Base-by-base conservation (phyloP, 1,284 basidiomycete genomes). In the Abortiporus biennis region DNA sequence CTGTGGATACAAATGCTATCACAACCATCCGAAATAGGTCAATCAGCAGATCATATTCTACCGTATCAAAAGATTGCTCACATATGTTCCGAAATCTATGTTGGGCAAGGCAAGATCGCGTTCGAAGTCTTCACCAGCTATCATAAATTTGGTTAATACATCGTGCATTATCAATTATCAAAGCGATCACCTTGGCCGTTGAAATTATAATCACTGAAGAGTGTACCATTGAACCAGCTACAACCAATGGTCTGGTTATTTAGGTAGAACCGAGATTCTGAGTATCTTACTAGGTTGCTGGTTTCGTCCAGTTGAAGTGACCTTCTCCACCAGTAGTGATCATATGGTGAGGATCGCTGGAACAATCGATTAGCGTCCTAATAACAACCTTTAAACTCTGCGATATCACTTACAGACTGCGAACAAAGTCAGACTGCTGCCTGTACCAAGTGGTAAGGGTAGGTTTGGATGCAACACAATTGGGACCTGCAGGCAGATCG, bases 321-420 rank as follows among this genome's bases (percentile, higher is more conserved):
- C 76, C 76, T 57, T 78, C 75, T 8, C 75, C 76, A 11, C 74
- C 76, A 1, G 73, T 75, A 1, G 74, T 76, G 30, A 78, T 76
- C 55, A 78, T 50, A 51, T 80, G 76, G 52, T 70, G 51, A 3
- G 72, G 68, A 48, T 80, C 76, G 29, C 74, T 77, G 40, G 20
- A 19, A 9, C 22, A 42, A 6, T 8, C 34, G 15, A 9, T 36
- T 37, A 22, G 9, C 8, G 9, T 9, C 8, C n/a, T 29, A 29
- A n/a, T n/a, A n/a, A 8, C 16, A 15, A n/a, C n/a, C 24, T 29
- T 16, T 21, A 22, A 40, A 33, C 32, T 15, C 29, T 5, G 33
- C 9, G 6, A 30, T 17, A 6, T 24, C 17, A 62, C 72, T 51
- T 52, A 76, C 75, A 78, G 58, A 42, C 57, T 66, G 16, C 74